These are phyloP conservation scores for Aethionema arabicum DNA, from an alignment of 345 rosid species.

Conservation along the genomic window DNA sequence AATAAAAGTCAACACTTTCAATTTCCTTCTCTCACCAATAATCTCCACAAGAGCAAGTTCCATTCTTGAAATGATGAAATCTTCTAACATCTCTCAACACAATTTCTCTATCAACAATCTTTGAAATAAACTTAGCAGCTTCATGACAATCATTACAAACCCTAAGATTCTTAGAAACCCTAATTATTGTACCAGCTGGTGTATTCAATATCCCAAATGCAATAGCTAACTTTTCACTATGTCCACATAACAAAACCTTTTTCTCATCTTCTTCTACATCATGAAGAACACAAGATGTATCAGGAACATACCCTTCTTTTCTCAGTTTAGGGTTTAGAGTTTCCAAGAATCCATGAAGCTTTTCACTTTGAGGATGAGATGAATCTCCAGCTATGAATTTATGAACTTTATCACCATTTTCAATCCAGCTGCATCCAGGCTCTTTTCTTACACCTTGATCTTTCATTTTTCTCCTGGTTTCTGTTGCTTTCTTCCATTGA, in stretches of 20 bases:
- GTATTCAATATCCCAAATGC: constrained; percentile 81
- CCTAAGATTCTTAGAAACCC: constrained; percentile 85
- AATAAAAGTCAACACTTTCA: no score
- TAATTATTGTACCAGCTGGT: constrained; percentile 63
- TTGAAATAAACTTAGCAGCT: constrained; percentile 73
- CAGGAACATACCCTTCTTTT: constrained; percentile 78
- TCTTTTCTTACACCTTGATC: constrained; percentile 82
- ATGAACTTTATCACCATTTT: constrained; percentile 70
- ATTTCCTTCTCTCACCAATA: constrained; percentile 56
- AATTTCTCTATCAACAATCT: constrained; percentile 64
- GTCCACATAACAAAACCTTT: constrained; percentile 78
- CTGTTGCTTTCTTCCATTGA: constrained; percentile 77
- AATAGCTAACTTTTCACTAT: constrained; percentile 85
- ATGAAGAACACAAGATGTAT: constrained; percentile 85
- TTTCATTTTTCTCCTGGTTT: constrained; percentile 70
- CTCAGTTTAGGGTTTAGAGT: constrained; percentile 64
- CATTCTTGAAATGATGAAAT: constrained; percentile 84
- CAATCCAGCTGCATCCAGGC: constrained; percentile 96
- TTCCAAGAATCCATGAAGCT: constrained; percentile 56
- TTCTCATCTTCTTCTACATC: constrained; percentile 73
- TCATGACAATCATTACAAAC: constrained; percentile 86
- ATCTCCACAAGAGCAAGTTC: constrained; percentile 78
- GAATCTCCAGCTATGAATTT: constrained; percentile 78
- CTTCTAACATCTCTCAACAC: constrained; percentile 78
- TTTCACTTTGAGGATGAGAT: constrained; percentile 70